phyloP scores from a whole-genome alignment of 208 protist species.

The Acanthamoeba castellanii region DNA sequence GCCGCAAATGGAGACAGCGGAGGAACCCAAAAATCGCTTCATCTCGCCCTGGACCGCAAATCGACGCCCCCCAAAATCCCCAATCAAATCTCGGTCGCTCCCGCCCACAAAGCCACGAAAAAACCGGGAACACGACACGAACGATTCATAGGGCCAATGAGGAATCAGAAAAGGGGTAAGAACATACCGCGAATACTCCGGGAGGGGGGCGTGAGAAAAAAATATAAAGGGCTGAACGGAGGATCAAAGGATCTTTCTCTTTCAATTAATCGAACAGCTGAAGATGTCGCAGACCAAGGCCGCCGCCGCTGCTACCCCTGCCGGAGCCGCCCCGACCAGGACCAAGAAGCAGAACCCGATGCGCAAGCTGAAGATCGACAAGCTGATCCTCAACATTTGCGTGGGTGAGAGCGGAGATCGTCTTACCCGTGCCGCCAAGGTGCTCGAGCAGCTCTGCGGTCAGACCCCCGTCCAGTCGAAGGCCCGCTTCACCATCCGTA shows the following conservation, averaged over 20 bases:
- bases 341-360: conserved; percentile 96
- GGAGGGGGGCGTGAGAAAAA: not conserved
- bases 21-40: not conserved
- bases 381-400: conserved; percentile 99
- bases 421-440: conserved; percentile 98
- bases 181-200: not conserved
- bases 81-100: not conserved
- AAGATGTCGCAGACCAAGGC: conserved; percentile 46
- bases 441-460: conserved; percentile 99
- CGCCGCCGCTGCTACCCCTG: conserved; percentile 6
- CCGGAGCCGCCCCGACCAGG: not conserved
- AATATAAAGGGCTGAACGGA: not conserved
- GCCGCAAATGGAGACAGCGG: not conserved
- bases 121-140: not conserved
- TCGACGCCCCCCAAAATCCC: not conserved
- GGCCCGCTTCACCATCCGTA: conserved; percentile 98
- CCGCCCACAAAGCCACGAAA: not conserved
- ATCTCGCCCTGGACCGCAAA: not conserved
- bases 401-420: conserved; percentile 99
- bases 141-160: not conserved
- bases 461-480: conserved; percentile 98
- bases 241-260: not conserved
- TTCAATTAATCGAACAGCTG: not conserved
- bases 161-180: not conserved
- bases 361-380: conserved; percentile 98